A percentile compares a stretch with the other conserved stretches of the same genome.
These are phyloP conservation scores for Davidsoniella neocaledoniae DNA, from an alignment of 2,329 filamentous ascomycete genomes.

Conservation along the genomic window DNA sequence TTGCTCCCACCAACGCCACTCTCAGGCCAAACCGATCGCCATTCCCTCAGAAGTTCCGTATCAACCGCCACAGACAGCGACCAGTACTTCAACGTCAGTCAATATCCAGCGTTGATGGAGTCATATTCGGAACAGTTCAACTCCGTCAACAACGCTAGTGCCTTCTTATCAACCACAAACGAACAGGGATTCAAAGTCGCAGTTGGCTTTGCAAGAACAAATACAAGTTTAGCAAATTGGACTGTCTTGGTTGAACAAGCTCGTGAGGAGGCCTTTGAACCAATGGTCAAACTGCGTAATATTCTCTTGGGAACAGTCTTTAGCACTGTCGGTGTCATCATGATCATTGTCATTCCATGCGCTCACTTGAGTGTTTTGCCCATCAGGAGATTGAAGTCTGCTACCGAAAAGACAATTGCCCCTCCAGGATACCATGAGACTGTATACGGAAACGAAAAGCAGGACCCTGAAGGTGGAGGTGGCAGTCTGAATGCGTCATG, in stretches of 20 bases:
- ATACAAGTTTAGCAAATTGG: slow-evolving; percentile 60
- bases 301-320: slow-evolving; percentile 77
- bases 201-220: slow-evolving; percentile 61
- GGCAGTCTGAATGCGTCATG: slow-evolving; percentile 2
- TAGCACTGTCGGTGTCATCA: slow-evolving; percentile 56
- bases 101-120: slow-evolving; percentile 45
- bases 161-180: slow-evolving; percentile 51
- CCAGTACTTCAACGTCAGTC: slow-evolving; percentile 36
- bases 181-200: slow-evolving; percentile 55
- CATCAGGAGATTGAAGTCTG: slow-evolving; percentile 57
- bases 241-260: slow-evolving; percentile 65
- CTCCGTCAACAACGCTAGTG: slow-evolving; percentile 49
- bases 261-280: slow-evolving; percentile 55
- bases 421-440: slow-evolving; percentile 43
- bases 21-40: slow-evolving; percentile 28
- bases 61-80: slow-evolving; percentile 10
- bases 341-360: slow-evolving; percentile 58
- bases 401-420: slow-evolving; percentile 56
- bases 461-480: slow-evolving; percentile 1
- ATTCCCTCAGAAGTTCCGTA: slow-evolving; percentile 25
- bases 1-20: slow-evolving; percentile 37
- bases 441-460: slow-evolving; percentile 21
- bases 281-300: slow-evolving; percentile 58
- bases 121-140: slow-evolving; percentile 37
- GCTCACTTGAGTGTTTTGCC: slow-evolving; percentile 70